A percentile compares a stretch with the other conserved stretches of the same genome.
These are phyloP conservation scores for Colletotrichum endophyticum DNA, from an alignment of 2,329 filamentous ascomycete genomes.

Conservation along the genomic window DNA sequence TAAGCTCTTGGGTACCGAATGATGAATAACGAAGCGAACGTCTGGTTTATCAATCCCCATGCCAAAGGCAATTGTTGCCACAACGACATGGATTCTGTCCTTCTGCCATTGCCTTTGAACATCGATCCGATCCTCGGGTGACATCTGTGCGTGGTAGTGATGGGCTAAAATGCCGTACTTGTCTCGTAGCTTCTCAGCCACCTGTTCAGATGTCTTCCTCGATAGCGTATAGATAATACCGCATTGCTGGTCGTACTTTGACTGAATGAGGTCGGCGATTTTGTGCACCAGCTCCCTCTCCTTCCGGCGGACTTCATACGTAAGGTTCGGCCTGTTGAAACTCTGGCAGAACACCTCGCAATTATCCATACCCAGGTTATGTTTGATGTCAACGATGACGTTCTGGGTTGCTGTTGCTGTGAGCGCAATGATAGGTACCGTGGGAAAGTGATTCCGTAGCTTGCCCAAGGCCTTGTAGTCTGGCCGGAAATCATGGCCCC, in stretches of 20 bases:
- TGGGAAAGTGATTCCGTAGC: slow-evolving; percentile 73
- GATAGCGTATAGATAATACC: slow-evolving; percentile 96
- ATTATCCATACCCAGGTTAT: slow-evolving; percentile 82
- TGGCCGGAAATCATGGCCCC: slow-evolving; percentile 97
- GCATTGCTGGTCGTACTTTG: slow-evolving; percentile 72
- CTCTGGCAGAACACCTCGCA: slow-evolving; percentile 88
- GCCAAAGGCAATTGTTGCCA: slow-evolving; percentile 97
- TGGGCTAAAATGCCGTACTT: slow-evolving; percentile 72
- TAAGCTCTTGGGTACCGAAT: slow-evolving; percentile 89
- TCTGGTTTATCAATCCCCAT: slow-evolving; percentile 99
- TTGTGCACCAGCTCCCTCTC: slow-evolving; percentile 37
- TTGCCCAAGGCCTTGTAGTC: slow-evolving; percentile 90
- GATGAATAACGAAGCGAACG: slow-evolving; percentile 95
- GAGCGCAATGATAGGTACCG: slow-evolving; percentile 90
- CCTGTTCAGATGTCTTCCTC: slow-evolving; percentile 78
- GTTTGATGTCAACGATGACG: slow-evolving; percentile 89
- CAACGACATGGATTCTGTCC: slow-evolving; percentile 83
- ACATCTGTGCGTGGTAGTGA: slow-evolving; percentile 87
- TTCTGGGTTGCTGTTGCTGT: slow-evolving; percentile 95
- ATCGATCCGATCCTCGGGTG: slow-evolving; percentile 67
- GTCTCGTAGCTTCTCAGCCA: slow-evolving; percentile 71
- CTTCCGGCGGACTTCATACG: slow-evolving; percentile 84
- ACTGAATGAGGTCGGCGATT: slow-evolving; percentile 72
- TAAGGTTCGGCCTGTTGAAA: slow-evolving; percentile 95
- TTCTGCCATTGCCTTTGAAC: slow-evolving; percentile 85